Base-by-base conservation (phyloP, 2,329 filamentous ascomycete species). In the Macroventuria anomochaeta region DNA sequence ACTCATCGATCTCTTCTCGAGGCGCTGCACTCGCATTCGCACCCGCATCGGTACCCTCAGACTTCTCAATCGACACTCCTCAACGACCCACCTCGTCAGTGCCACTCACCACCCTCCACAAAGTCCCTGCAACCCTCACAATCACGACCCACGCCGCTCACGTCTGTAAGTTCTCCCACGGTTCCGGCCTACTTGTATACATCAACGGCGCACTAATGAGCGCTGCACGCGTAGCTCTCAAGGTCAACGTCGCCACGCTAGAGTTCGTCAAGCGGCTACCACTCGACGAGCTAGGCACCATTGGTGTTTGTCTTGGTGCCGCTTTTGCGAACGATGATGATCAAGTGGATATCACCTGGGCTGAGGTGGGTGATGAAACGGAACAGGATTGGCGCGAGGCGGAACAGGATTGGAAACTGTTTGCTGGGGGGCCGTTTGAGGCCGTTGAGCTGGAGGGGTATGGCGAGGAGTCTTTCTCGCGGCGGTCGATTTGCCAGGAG, bases 241-340 rank as follows among this genome's bases (percentile, higher is more conserved):
- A 48, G 17, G 44, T 47, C 36, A 53, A 57, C 17, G 28, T 53
- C 20, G 53, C 58, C 5, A 53, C 53, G 10, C 29, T 53, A 11
- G 20, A 50, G 13, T 40, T 55, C 7, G 41, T 49, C 11, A 21
- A 40, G 4, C 37, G 23, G 6, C 12, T 41, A 23, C 29, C 37
- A 6, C 23, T 41, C 7, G 23, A 29, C 7, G 37, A 36, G 13
- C 7, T 21, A 7, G 17, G 29, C 23, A 17, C 15, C 13, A 17
- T 49, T 15, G 31, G 38, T 2, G 23, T 12, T 6, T 42, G 38
- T 36, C 46, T 49, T 7, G 46, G 29, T 12, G 31, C 38, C 13
- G 46, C 46, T 6, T 49, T 49, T 13, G 37, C 17, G 6, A 8
- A 29, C 13, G 2, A 31, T 38, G 32, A 48, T 3, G 28, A 25